These are phyloP conservation scores for Penicillium digitatum DNA, from an alignment of 2,329 filamentous ascomycete species.

Conservation along the genomic window DNA sequence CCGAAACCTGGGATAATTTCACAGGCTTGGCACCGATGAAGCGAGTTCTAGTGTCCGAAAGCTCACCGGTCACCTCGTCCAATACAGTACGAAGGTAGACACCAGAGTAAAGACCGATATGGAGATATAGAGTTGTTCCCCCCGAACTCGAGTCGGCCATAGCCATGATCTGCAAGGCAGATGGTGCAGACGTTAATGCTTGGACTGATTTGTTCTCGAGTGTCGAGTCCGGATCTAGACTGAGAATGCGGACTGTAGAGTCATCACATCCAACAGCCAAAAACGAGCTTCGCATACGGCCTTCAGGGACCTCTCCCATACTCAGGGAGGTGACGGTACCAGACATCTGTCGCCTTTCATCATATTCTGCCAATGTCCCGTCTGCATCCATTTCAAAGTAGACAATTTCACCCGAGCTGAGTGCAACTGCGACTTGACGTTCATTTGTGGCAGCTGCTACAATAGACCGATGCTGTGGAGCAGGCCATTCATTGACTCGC, in stretches of 20 bases:
- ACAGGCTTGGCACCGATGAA: constrained; percentile 90
- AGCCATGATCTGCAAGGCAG: constrained; percentile 81
- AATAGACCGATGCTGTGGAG: constrained; percentile 89
- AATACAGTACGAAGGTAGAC: constrained; percentile 93
- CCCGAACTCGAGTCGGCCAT: constrained; percentile 93
- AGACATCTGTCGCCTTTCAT: constrained; percentile 92
- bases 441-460: constrained; percentile 92
- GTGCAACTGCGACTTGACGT: constrained; percentile 83
- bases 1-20: constrained; percentile 84
- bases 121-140: constrained; percentile 83
- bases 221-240: constrained; percentile 82
- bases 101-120: constrained; percentile 92
- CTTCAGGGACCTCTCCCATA: constrained; percentile 86
- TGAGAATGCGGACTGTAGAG: constrained; percentile 88
- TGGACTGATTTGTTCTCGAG: constrained; percentile 93
- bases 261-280: constrained; percentile 96
- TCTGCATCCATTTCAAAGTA: constrained; percentile 98
- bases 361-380: constrained; percentile 85
- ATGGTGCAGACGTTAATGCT: constrained; percentile 84
- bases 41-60: constrained; percentile 89
- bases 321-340: constrained; percentile 94
- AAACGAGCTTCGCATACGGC: constrained; percentile 82
- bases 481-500: constrained; percentile 85
- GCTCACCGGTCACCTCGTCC: constrained; percentile 90
- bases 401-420: constrained; percentile 94